Percentiles rank a stretch among this genome's conserved stretches.
These are phyloP conservation scores for Clarireedia paspali DNA, from an alignment of 2,329 filamentous ascomycete species.

Conservation along the genomic window DNA sequence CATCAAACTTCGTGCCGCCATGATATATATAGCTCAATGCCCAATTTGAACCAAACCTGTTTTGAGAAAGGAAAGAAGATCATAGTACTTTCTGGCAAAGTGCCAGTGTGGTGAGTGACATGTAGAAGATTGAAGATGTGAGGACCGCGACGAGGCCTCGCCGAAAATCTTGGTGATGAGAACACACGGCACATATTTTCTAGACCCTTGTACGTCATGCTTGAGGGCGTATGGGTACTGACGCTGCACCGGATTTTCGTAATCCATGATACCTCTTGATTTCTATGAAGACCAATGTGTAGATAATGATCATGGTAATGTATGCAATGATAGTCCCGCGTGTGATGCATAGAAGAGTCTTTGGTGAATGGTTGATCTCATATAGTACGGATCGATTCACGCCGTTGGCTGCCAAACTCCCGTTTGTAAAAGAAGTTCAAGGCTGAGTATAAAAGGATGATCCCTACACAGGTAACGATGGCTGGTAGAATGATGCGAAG, in stretches of 20 bases:
- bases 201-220: conserved; percentile 6
- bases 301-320: background rate
- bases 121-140: background rate
- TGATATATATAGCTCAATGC: background rate
- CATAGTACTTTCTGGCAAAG: background rate
- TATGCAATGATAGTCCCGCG: background rate
- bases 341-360: background rate
- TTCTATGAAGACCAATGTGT: background rate
- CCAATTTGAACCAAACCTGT: background rate
- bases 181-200: background rate
- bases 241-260: background rate
- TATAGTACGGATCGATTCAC: background rate
- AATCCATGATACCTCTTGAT: background rate
- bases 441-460: conserved; percentile 5
- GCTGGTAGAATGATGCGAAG: conserved; percentile 8
- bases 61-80: background rate
- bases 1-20: background rate
- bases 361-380: background rate
- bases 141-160: background rate
- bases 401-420: conserved; percentile 8
- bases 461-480: conserved; percentile 5
- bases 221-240: background rate
- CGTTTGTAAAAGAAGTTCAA: conserved; percentile 8
- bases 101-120: background rate
- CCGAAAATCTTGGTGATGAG: background rate